Evolutionary conservation across 306 rosid species (phyloP).

Genomic region (Prunus mira): DNA sequence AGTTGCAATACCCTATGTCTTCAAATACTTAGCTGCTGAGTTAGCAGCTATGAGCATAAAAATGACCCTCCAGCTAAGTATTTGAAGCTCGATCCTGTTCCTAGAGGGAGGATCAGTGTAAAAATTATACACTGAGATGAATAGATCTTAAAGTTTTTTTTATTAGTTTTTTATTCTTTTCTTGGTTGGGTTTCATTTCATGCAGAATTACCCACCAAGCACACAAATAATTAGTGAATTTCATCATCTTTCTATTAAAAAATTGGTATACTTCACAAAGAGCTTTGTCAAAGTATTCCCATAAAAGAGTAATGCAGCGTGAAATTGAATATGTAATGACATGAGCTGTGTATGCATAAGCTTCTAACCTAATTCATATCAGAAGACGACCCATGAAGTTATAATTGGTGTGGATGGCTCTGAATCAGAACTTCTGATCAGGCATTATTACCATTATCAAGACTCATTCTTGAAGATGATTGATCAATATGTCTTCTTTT

Average conservation of each 20-base stretch:
- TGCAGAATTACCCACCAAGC: too few relatives aligned
- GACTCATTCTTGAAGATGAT: background rate
- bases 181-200: too few relatives aligned
- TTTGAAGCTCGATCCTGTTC: conserved; percentile 25
- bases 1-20: conserved; percentile 91
- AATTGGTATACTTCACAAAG: background rate
- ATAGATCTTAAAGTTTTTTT: too few relatives aligned
- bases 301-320: background rate
- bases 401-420: background rate
- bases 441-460: background rate
- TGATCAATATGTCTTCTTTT: conserved; percentile 25
- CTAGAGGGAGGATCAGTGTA: too few relatives aligned
- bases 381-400: background rate
- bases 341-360: background rate
- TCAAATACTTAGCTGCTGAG: conserved; percentile 88
- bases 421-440: background rate
- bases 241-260: background rate
- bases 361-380: conserved; percentile 1
- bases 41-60: conserved; percentile 92
- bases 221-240: background rate
- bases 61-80: conserved; percentile 62
- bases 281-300: conserved; percentile 1
- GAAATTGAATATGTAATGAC: background rate
- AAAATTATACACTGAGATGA: too few relatives aligned
- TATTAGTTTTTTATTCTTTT: too few relatives aligned